phyloP scores from a whole-genome alignment of 495 filamentous ascomycete species.

The Pseudotulostoma volvatum region DNA sequence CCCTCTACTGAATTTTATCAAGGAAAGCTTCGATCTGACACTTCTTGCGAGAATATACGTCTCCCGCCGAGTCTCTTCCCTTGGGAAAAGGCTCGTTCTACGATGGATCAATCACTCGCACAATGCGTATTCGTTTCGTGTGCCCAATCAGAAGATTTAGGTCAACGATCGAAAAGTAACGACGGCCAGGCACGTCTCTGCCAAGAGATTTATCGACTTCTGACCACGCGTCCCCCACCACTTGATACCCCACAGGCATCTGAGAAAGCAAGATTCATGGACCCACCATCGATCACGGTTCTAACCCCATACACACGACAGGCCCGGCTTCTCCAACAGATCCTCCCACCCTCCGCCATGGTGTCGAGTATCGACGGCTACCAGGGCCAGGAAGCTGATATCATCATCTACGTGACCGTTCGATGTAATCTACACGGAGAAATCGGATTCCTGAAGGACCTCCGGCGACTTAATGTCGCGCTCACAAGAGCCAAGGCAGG shows the following conservation, averaged over 20 bases:
- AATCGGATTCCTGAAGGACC: conserved; percentile 35
- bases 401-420: conserved; percentile 33
- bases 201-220: background rate
- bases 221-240: conserved; percentile 8
- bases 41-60: background rate
- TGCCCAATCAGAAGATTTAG: background rate
- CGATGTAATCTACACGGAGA: conserved; percentile 28
- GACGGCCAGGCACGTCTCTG: background rate
- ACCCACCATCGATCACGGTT: conserved; percentile 19
- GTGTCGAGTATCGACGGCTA: conserved; percentile 35
- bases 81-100: background rate
- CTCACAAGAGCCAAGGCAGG: conserved; percentile 29
- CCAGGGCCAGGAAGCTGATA: conserved; percentile 35
- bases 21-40: conserved; percentile 23
- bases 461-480: conserved; percentile 34
- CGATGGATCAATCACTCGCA: no score
- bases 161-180: background rate
- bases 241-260: conserved; percentile 12
- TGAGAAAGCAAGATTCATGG: conserved; percentile 13
- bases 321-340: conserved; percentile 17
- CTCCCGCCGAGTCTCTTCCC: background rate
- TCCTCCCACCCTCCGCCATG: conserved; percentile 13
- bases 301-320: conserved; percentile 31
- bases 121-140: background rate
- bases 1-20: conserved; percentile 34